Conservation (phyloP, 2,329 filamentous ascomycete genomes). For the Colletotrichum costaricense region DNA sequence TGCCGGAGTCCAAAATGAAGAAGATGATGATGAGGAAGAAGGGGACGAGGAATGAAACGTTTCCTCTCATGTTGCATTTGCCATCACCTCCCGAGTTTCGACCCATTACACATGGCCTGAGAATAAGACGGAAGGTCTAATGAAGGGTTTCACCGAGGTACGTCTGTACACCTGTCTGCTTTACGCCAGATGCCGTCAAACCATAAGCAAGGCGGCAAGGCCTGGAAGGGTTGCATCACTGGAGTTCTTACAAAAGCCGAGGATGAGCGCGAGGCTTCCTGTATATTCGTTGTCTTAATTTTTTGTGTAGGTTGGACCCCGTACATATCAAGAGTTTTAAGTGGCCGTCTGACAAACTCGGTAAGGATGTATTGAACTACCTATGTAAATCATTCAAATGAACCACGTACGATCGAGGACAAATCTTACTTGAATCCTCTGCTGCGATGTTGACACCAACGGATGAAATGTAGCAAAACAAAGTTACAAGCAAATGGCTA, state of each 20-base stretch:
- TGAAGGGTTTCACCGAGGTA: neutral
- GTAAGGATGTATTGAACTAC: too few species aligned
- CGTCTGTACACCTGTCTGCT: neutral
- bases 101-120: neutral
- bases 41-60: neutral
- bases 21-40: too few species aligned
- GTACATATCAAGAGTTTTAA: neutral
- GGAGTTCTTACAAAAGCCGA: neutral
- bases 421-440: too few species aligned
- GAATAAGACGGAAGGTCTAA: neutral
- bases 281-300: neutral
- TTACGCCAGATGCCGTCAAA: neutral
- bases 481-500: too few species aligned
- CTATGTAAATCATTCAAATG: too few species aligned
- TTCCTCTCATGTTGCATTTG: neutral
- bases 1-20: neutral
- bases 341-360: neutral
- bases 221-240: neutral
- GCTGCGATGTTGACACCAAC: too few species aligned
- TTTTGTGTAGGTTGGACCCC: neutral
- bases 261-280: neutral
- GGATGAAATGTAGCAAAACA: too few species aligned
- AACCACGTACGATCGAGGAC: too few species aligned
- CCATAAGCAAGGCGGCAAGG: neutral
- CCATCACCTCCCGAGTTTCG: neutral